Evolutionary conservation across 1,284 basidiomycete species (phyloP).

Genomic region (Lentinula novae-zelandiae): DNA sequence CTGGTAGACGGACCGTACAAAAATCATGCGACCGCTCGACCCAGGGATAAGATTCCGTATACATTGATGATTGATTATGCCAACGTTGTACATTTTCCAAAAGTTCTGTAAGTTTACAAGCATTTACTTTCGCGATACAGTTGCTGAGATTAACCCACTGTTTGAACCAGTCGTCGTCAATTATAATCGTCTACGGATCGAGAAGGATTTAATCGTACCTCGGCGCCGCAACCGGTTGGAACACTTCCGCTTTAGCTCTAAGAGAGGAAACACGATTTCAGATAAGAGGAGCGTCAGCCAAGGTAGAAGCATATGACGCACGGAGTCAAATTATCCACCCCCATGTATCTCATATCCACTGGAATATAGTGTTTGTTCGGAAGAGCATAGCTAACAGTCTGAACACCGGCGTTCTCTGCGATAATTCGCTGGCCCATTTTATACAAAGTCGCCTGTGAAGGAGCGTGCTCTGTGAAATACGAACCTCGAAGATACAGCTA

Average conservation of each 20-base stretch:
- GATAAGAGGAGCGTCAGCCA: not conserved
- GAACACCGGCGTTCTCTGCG: constrained; percentile 58
- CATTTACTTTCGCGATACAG: constrained; percentile 32
- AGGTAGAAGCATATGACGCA: not conserved
- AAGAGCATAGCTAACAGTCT: constrained; percentile 68
- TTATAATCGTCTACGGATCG: no score
- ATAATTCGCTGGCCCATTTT: constrained; percentile 83
- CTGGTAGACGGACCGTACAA: not conserved
- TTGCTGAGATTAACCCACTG: constrained; percentile 39
- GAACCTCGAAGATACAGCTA: constrained; percentile 4
- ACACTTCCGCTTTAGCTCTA: constrained; percentile 77
- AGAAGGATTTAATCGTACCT: constrained; percentile 40
- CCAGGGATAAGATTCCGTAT: not conserved
- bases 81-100: no score
- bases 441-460: constrained; percentile 78
- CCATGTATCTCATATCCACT: constrained; percentile 65
- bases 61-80: not conserved
- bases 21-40: not conserved
- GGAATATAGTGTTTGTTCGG: constrained; percentile 96
- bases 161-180: not conserved
- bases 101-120: not conserved
- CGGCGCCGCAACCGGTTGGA: constrained; percentile 76
- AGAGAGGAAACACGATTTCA: constrained; percentile 6
- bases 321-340: constrained; percentile 27
- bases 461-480: not conserved